phyloP scores from a whole-genome alignment of 495 filamentous ascomycete species.

The Wilcoxina mikolae region DNA sequence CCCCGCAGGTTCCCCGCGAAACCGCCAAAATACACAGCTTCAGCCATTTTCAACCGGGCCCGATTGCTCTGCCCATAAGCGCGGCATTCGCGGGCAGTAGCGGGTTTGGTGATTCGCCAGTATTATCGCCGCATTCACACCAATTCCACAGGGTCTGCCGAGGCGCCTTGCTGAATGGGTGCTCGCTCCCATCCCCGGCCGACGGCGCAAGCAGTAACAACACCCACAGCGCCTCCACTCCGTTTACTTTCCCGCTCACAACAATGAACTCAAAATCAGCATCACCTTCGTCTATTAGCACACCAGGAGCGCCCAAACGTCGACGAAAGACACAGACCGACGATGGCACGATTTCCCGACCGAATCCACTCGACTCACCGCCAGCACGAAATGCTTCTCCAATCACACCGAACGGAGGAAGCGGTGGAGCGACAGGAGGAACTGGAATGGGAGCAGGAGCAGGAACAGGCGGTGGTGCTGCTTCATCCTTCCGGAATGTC shows the following conservation, averaged over 20 bases:
- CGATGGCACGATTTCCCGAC: constrained; percentile 14
- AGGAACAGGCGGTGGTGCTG: constrained; percentile 12
- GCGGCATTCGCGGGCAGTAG: constrained; percentile 1
- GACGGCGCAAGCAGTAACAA: constrained; percentile 3
- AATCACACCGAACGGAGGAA: constrained; percentile 9
- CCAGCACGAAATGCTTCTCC: constrained; percentile 16
- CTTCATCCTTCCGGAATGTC: constrained; percentile 73
- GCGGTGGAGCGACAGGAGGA: not conserved
- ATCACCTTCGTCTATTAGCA: not conserved
- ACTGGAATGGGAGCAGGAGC: not conserved
- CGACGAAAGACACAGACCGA: constrained; percentile 20
- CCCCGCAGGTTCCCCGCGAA: not conserved
- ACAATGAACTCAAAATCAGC: constrained; percentile 5
- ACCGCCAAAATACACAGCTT: constrained; percentile 10
- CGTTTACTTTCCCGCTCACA: not conserved
- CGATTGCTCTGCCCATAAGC: constrained; percentile 1
- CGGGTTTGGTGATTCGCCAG: not conserved
- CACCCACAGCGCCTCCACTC: constrained; percentile 4
- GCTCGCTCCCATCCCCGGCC: constrained; percentile 2
- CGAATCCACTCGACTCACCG: constrained; percentile 10
- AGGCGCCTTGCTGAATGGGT: constrained; percentile 4
- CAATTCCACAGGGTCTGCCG: constrained; percentile 3
- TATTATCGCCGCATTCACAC: not conserved
- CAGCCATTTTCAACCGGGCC: constrained; percentile 2
- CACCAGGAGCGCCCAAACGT: constrained; percentile 21